Conservation (phyloP, 73 alveolate genomes). For the Stentor roeselii region DNA sequence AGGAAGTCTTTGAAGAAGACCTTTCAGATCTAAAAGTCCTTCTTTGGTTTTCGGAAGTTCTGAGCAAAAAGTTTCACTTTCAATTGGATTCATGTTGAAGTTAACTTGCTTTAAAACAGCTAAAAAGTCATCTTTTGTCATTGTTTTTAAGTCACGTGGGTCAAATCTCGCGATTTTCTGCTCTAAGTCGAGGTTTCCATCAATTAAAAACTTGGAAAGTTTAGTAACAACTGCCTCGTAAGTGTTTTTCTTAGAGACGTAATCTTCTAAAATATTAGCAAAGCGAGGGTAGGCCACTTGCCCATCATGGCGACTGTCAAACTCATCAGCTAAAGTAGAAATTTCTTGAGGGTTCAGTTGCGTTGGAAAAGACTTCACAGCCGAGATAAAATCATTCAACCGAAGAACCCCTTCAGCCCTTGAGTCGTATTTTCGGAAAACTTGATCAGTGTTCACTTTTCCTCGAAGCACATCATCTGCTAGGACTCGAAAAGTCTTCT, state of each 20-base stretch:
- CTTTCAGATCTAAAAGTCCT: background rate
- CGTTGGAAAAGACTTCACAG: background rate
- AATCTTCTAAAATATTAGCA: background rate
- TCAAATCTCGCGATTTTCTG: background rate
- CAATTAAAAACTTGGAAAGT: background rate
- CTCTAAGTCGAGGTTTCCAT: background rate
- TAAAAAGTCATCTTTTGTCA: conserved; percentile 25
- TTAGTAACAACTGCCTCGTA: background rate
- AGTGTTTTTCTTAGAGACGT: background rate
- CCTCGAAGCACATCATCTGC: background rate
- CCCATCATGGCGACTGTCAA: conserved; percentile 7
- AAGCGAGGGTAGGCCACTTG: background rate
- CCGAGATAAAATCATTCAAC: background rate
- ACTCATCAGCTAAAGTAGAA: background rate
- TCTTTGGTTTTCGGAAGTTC: conserved; percentile 10
- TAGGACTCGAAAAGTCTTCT: background rate
- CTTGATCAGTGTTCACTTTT: background rate
- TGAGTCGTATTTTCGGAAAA: background rate
- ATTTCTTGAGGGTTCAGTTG: background rate
- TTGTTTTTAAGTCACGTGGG: conserved; percentile 6
- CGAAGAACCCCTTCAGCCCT: background rate
- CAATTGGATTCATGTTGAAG: conserved; percentile 8
- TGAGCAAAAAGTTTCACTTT: background rate
- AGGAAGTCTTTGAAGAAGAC: conserved; percentile 13
- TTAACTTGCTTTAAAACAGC: background rate